Base-by-base conservation (phyloP, 148 eudicot species). In the Nepenthes gracilis region DNA sequence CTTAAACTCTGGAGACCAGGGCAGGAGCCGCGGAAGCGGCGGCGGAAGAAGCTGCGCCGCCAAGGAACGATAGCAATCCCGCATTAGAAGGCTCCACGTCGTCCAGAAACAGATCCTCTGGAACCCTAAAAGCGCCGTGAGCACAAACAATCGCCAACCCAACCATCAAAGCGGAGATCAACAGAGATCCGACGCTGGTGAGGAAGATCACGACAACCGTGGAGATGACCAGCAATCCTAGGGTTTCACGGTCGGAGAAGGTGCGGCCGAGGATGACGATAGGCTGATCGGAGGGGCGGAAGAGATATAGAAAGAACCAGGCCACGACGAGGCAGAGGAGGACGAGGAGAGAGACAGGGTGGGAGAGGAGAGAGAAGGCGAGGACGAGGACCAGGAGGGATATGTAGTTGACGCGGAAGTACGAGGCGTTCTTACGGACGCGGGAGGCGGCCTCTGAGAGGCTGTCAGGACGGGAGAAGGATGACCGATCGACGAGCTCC, bases 61-160 rank as follows among this genome's bases (percentile, higher is more conserved):
- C 95, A 6, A 87, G 83, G 69, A 84, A 87, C 23, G 90, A 84
- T 58, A 84, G 54, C 43, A 84, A 70, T 1, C 95, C 90, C 5
- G 72, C 33, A 54, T 56, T 71, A 12, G 64, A 71, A 5, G 77
- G 70, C 54, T 87, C 95, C 60, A 81, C 90, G 9, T 87, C 95
- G 63, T 87, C 95, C 62, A 86, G 61, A 40, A 86, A 86, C 59
- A 86, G 61, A 74, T 86, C 94, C 64, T 86, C 89, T 0, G 95
- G 89, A 64, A 75, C 77, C 55, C 87, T 77, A 65, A 87, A 87
- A 2, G 95, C 89, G 9, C 95, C 95, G 57, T 87, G 95, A 51
- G 76, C 79, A 14, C 77, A 73, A 11, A 87, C 84, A 35, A 84
- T 73, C 0, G 72, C 81, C 0, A 74, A 58, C 11, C 95, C 95